phyloP scores from a whole-genome alignment of 257 asterid species.

The Penstemon eatonii region DNA sequence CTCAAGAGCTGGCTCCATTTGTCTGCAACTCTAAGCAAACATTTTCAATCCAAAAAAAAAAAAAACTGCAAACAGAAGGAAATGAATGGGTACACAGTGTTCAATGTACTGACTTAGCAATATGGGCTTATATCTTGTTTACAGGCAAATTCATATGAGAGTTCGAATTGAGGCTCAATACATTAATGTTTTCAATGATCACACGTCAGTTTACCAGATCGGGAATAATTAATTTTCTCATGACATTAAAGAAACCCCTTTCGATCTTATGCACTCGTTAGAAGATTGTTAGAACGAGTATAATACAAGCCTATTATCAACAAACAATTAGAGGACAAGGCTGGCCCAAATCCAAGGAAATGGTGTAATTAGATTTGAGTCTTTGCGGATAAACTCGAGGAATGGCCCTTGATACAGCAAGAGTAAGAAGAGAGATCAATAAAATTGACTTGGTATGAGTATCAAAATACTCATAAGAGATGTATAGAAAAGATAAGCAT shows the following conservation, averaged over 20 bases:
- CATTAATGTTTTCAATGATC: neutral
- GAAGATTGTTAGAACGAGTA: slow-evolving; percentile 3
- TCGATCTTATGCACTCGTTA: neutral
- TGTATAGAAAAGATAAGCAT: slow-evolving; percentile 16
- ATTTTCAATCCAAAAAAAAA: no score
- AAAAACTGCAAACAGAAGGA: no score
- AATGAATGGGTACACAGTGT: neutral
- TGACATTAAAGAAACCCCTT: neutral
- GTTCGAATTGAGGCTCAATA: neutral
- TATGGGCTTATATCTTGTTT: slow-evolving; percentile 1
- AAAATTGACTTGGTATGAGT: neutral
- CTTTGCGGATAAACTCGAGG: neutral
- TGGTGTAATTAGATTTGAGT: neutral
- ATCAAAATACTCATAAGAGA: slow-evolving; percentile 7
- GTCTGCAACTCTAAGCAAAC: no score
- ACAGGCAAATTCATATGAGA: slow-evolving; percentile 12
- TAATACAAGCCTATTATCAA: neutral
- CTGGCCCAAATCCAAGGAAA: neutral
- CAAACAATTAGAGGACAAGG: neutral
- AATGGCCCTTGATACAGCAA: neutral
- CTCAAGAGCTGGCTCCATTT: no score
- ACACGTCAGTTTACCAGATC: no score
- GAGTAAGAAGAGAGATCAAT: neutral
- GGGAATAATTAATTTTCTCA: no score
- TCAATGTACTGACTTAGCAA: slow-evolving; percentile 7